phyloP scores from a whole-genome alignment of 2,329 filamentous ascomycete species.

The Pseudogymnoascus sp. region DNA sequence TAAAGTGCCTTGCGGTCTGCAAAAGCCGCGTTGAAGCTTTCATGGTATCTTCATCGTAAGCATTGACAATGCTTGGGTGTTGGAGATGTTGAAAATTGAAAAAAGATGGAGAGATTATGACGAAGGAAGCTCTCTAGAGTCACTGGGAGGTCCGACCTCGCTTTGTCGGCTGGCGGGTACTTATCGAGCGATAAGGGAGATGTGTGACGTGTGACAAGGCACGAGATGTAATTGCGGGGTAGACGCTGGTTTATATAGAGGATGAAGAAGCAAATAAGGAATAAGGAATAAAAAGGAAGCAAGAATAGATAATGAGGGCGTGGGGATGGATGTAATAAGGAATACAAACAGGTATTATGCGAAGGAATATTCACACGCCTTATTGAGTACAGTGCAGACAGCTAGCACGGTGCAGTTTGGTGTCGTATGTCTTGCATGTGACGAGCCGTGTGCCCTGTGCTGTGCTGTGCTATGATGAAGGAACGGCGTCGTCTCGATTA shows the following conservation, averaged over 20 bases:
- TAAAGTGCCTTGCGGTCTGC: constrained; percentile 25
- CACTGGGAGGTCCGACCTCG: neutral
- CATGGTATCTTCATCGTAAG: constrained; percentile 39
- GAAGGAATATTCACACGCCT: neutral
- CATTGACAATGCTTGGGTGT: neutral
- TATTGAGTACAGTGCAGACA: neutral
- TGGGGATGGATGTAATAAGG: neutral
- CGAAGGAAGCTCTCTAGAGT: neutral
- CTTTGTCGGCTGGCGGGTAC: neutral
- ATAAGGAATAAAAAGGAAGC: neutral
- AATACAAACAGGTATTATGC: neutral
- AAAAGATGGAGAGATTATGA: neutral
- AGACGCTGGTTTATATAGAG: neutral
- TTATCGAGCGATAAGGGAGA: neutral
- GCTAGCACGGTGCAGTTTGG: neutral
- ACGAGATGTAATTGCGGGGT: constrained; percentile 1
- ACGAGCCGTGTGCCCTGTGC: neutral
- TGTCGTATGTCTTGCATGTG: neutral
- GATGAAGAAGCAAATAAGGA: neutral
- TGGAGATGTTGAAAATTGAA: neutral
- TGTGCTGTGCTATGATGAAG: neutral
- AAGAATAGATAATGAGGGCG: neutral
- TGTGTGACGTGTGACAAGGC: neutral
- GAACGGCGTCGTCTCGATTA: neutral
- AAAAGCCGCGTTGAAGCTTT: constrained; percentile 32